Base-by-base conservation (phyloP, 305 asterid species). In the Petunia hybrid region DNA sequence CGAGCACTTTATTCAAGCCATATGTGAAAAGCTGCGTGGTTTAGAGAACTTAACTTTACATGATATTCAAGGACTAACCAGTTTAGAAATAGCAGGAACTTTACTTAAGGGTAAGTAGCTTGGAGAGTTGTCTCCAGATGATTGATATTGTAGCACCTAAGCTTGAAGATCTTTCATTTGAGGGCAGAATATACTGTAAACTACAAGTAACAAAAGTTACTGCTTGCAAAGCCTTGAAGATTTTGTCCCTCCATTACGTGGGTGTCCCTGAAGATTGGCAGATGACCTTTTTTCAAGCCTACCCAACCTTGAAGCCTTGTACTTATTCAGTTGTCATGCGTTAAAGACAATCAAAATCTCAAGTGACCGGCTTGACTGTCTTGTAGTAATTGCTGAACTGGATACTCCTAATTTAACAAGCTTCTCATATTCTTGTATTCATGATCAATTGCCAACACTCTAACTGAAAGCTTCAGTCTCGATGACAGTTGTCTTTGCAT, bases 291-390 rank as follows among this genome's bases (percentile, higher is more conserved):
- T 56, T 57, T 51, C 67, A 43, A 76, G 9, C 12, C 65, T 76
- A 55, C 80, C 68, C 80, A 16, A 55, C 57, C 80, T 75, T 14
- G 66, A 76, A 56, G 65, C 22, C 45, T 57, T 76, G 42, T 4
- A 40, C 39, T n/a, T 76, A 46, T 48, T 14, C 1, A 36, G 6
- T 70, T 70, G 59, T 16, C 59, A 70, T 9, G 45, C 22, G 14
- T 40, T 67, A 48, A 9, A 67, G 45, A 38, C 2, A 6, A 4
- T 67, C 2, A 67, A 22, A 14, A 70, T 45, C 60, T 70, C 60
- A 16, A 70, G 40, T 8, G 51, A 45, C 16, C 13, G 35, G 35
- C 59, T 45, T n/a, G 10, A 70, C 31, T 2, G 1, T 12, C 48
- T 70, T 55, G 36, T 4, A 6, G 12, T 70, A 45, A n/a, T 14